These are phyloP conservation scores for Cicer arietinum DNA, from an alignment of 306 rosid species.

Conservation along the genomic window DNA sequence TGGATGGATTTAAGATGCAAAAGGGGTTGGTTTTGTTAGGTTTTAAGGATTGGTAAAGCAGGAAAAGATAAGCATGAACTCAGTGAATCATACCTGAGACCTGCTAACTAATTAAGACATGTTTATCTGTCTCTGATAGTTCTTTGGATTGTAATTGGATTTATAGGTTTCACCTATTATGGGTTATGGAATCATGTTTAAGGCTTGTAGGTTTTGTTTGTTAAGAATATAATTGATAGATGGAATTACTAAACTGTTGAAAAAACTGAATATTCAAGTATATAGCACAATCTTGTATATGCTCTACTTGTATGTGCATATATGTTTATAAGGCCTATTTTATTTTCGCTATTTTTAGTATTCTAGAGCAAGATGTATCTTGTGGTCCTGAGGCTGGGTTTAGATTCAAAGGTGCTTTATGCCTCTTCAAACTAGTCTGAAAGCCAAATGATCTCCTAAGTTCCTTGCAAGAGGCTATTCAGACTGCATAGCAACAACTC, in stretches of 20 bases:
- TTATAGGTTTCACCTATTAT: not conserved
- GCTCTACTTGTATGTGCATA: not conserved
- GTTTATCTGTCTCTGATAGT: not conserved
- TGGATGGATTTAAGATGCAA: not conserved
- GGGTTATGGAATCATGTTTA: not conserved
- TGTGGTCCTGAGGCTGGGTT: slow-evolving; percentile 20
- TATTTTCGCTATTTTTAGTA: slow-evolving; percentile 19
- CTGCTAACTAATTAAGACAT: not conserved
- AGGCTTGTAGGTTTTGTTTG: not conserved
- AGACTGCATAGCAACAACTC: not conserved
- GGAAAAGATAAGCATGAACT: not conserved
- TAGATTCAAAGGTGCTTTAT: slow-evolving; percentile 26
- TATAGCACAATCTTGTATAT: not conserved
- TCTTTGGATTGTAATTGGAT: slow-evolving; percentile 20
- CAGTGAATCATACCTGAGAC: not conserved
- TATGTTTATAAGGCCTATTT: not conserved
- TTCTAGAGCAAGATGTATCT: slow-evolving; percentile 29
- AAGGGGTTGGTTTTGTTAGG: slow-evolving; percentile 8
- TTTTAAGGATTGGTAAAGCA: not conserved
- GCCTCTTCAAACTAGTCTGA: slow-evolving; percentile 20
- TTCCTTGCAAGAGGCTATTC: slow-evolving; percentile 27
- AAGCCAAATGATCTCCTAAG: slow-evolving; percentile 1
- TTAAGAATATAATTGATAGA: slow-evolving; percentile 2
- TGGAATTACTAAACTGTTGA: not conserved
- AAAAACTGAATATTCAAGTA: not conserved